Evolutionary conservation across 2,329 filamentous ascomycete genomes (phyloP), one percentile per base, ranked within the genome.

Genomic region (Paracamarosporium sp.): DNA sequence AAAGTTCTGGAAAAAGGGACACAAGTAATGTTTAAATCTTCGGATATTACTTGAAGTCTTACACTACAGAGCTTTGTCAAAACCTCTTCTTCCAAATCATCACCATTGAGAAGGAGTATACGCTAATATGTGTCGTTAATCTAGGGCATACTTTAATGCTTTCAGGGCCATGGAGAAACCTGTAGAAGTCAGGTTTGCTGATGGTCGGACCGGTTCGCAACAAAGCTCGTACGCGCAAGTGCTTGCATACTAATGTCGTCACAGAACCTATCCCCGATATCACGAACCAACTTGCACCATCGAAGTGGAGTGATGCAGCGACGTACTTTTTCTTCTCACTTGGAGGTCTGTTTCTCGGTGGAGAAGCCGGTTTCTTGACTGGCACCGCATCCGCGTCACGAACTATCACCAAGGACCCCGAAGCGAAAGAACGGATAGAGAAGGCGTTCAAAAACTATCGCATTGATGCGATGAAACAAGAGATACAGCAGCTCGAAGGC

Each of bases 321-420:
- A 85, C 88, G 0, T 89, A 88, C 67, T 83, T 84, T 59, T 84
- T 90, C 67, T 87, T 89, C 45, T 82, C 83, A 0, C 68, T 84
- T 0, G 87, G 86, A 13, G 87, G 88, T 0, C 69, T 89, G 5
- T 86, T 90, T 59, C 61, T 90, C 5, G 87, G 87, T 7, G 88
- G 88, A 7, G 88, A 90, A 75, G 74, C 82, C 12, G 88, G 88
- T 0, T 75, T 90, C 45, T 61, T 89, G 56, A 82, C 81, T 0
- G 88, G 88, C 0, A 82, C 81, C 1, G 80, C 80, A 45, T 80
- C 82, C 5, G 87, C 85, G 2, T 79, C 82, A 30, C 78, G 83
- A 35, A 77, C 77, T 1, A 84, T 90, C 52, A 79, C 77, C 1
- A 72, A 72, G 25, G 84, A 90, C 64, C 80, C 84, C 0, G 84